Evolutionary conservation across 108 stramenopile genomes (phyloP), one percentile per base, ranked within the genome.

Genomic region (Cyclotella atomus): DNA sequence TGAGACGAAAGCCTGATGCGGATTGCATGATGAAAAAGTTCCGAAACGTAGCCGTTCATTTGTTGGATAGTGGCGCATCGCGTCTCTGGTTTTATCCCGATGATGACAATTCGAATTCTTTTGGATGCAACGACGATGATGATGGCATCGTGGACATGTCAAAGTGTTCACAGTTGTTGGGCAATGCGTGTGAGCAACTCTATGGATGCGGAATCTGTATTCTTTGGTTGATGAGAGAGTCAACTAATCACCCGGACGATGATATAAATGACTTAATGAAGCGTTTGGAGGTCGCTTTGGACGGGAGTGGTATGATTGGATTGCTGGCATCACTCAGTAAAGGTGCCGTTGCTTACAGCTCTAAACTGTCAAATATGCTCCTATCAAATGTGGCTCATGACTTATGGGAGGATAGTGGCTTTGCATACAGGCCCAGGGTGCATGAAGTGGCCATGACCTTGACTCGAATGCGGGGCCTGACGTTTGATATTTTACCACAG

Each of bases 401-500:
- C 49, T 47, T 91, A 23, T 59, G 87, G 62, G 84, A 88, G 49
- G 79, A 77, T 2, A 67, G 87, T 43, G 94, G 94, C 10, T 82
- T 55, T 68, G 77, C 84, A 19, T 85, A 76, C 47, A 84, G 89
- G 12, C 94, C 94, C 17, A 85, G 94, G 47, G 73, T 71, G 20
- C 88, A 88, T 57, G 94, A 95, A 75, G 80, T 95, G 15, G 87
- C 88, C 23, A 89, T 91, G 91, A 90, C 89, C 0, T 61, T 95
- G 15, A 89, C 88, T 21, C 84, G 94, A 25, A 78, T 95, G 79
- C 59, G 88, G 49, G 94, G 94, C 0, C 82, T 95, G 50, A 36
- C 57, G 43, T 70, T 95, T 47, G 91, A 93, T 38, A 74, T 90
- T 17, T 36, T 90, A 20, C 89, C 90, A 15, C 65, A 82, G 21